Conservation (phyloP, 345 rosid genomes). For the Salix brachista region DNA sequence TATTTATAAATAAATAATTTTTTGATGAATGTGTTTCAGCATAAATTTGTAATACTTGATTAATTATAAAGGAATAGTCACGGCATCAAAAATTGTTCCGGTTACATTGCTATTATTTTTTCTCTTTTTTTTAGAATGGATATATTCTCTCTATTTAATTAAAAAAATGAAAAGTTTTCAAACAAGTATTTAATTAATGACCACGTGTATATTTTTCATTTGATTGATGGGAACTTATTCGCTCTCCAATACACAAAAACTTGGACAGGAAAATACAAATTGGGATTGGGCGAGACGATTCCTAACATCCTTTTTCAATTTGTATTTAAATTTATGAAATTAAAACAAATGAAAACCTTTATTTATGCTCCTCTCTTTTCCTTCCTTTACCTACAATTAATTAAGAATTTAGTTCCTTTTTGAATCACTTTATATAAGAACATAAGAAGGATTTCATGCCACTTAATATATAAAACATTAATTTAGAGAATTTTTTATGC, state of each 20-base stretch:
- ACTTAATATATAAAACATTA: constrained; percentile 13
- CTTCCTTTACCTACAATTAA: constrained; percentile 12
- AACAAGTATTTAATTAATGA: no score
- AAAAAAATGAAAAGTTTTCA: no score
- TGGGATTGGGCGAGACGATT: not conserved
- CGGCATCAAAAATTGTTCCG: no score
- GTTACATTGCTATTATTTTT: no score
- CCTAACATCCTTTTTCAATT: not conserved
- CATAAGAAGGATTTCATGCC: constrained; percentile 6
- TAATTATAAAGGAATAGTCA: no score
- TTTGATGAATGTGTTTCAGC: no score
- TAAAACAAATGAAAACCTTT: not conserved
- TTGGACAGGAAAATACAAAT: not conserved
- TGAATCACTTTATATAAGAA: constrained; percentile 10
- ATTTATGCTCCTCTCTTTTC: not conserved
- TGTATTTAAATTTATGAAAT: not conserved
- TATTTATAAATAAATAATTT: no score
- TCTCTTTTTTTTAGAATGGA: no score
- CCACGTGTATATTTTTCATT: no score
- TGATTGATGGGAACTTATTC: not conserved
- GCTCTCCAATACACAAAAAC: not conserved
- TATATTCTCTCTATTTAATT: no score
- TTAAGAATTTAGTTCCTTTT: not conserved
- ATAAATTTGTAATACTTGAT: no score
- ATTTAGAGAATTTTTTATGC: constrained; percentile 1